These are phyloP conservation scores for Citropsis articulata DNA, from an alignment of 345 rosid genomes.

Conservation along the genomic window DNA sequence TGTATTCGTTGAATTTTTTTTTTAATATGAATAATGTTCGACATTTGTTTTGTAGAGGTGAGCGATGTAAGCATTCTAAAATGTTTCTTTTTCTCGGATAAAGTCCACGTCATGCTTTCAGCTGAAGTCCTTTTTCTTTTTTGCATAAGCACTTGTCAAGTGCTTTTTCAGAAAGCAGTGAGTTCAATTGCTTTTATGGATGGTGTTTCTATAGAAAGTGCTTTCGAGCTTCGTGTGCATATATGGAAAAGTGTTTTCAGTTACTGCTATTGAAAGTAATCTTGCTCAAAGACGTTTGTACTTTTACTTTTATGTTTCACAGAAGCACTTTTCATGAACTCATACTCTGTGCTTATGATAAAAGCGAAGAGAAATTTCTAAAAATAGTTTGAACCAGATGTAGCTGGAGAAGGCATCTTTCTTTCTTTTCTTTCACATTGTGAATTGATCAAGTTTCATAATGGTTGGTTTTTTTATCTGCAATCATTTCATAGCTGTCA, in stretches of 20 bases:
- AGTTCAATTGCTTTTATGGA: too few relatives aligned
- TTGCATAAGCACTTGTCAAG: not conserved
- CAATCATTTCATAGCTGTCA: not conserved
- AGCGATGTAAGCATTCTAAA: not conserved
- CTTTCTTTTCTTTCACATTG: not conserved
- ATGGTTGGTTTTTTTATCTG: constrained; percentile 7
- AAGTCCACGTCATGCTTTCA: too few relatives aligned
- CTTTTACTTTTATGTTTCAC: too few relatives aligned
- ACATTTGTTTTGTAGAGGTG: not conserved
- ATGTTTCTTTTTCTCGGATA: not conserved
- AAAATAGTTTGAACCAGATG: not conserved
- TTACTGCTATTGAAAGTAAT: too few relatives aligned
- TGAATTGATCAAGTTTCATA: not conserved
- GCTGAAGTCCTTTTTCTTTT: too few relatives aligned
- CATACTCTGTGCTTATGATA: too few relatives aligned
- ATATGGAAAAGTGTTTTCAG: not conserved
- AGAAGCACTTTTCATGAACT: not conserved
- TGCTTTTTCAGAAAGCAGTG: not conserved
- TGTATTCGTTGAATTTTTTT: not conserved
- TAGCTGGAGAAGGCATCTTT: not conserved
- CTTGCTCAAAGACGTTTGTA: too few relatives aligned
- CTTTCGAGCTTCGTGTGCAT: not conserved
- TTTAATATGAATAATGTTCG: not conserved
- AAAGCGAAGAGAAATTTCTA: not conserved
- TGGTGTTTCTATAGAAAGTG: not conserved